Evolutionary conservation across 2,329 filamentous ascomycete genomes (phyloP).

Genomic region (Penicillium aurantiogriseum): DNA sequence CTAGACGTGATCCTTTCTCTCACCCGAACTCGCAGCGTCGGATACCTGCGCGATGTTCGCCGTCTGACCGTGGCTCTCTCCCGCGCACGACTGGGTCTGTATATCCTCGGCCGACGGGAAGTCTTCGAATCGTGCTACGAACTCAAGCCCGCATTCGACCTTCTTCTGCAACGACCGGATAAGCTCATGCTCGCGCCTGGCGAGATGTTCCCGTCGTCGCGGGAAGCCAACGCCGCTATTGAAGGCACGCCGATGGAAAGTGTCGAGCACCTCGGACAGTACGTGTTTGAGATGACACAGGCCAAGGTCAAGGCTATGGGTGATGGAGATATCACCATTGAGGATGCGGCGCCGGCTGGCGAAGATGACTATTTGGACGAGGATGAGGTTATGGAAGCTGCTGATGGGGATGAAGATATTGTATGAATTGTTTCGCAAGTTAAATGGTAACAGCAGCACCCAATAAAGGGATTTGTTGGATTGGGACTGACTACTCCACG

Average conservation of each 20-base stretch:
- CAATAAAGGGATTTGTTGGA: neutral
- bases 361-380: constrained; percentile 34
- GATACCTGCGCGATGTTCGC: constrained; percentile 89
- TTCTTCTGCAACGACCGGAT: constrained; percentile 73
- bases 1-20: constrained; percentile 89
- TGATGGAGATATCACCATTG: constrained; percentile 40
- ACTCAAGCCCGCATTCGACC: constrained; percentile 79
- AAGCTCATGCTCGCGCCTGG: constrained; percentile 78
- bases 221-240: constrained; percentile 51
- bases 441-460: neutral
- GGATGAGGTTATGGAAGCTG: constrained; percentile 37
- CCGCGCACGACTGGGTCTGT: constrained; percentile 84
- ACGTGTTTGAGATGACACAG: constrained; percentile 93
- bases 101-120: constrained; percentile 82
- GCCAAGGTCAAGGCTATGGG: constrained; percentile 62
- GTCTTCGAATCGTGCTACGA: constrained; percentile 90
- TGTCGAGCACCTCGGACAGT: constrained; percentile 91
- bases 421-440: constrained; percentile 28
- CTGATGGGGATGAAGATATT: constrained; percentile 33
- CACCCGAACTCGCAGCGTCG: constrained; percentile 81
- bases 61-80: constrained; percentile 93
- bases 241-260: constrained; percentile 74
- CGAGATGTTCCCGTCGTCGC: constrained; percentile 75
- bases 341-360: constrained; percentile 33
- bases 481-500: no score